A percentile compares a stretch with the other conserved stretches of the same genome.
These are phyloP conservation scores for Arachis stenosperma DNA, from an alignment of 306 rosid genomes.

Conservation along the genomic window DNA sequence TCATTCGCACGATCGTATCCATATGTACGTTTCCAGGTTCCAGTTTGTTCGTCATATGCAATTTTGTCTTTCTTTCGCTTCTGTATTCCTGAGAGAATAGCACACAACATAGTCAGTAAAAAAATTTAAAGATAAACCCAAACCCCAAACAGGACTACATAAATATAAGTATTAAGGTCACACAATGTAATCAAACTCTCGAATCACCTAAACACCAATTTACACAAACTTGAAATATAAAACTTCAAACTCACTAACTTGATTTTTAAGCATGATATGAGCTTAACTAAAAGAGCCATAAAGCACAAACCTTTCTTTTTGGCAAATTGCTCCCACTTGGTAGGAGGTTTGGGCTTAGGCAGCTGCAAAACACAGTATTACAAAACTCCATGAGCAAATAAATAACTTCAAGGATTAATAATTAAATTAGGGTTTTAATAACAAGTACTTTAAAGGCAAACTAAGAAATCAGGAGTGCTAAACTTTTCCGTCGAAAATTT, in stretches of 20 bases:
- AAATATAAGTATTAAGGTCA: constrained; percentile 11
- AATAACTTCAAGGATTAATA: background rate
- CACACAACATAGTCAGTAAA: background rate
- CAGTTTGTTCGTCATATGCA: constrained; percentile 64
- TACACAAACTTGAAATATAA: no score
- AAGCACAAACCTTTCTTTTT: constrained; percentile 69
- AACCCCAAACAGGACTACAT: constrained; percentile 16
- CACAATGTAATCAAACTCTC: no score
- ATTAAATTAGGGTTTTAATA: background rate
- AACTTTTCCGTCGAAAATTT: no score
- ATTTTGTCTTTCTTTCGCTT: constrained; percentile 74
- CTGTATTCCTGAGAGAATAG: constrained; percentile 68
- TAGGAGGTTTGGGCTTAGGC: constrained; percentile 85
- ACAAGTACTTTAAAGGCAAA: background rate
- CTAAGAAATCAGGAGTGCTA: background rate
- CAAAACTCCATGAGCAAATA: constrained; percentile 25
- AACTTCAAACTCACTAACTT: no score
- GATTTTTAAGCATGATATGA: background rate
- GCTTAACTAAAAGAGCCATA: background rate
- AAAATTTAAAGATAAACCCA: constrained; percentile 1
- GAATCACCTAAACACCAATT: no score
- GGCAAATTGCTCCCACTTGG: constrained; percentile 91
- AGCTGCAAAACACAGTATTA: constrained; percentile 49
- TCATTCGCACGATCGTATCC: constrained; percentile 95
- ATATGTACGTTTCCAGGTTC: constrained; percentile 78